Evolutionary conservation across 169 alveolate species (phyloP).

Genomic region (Eimeria mitis): DNA sequence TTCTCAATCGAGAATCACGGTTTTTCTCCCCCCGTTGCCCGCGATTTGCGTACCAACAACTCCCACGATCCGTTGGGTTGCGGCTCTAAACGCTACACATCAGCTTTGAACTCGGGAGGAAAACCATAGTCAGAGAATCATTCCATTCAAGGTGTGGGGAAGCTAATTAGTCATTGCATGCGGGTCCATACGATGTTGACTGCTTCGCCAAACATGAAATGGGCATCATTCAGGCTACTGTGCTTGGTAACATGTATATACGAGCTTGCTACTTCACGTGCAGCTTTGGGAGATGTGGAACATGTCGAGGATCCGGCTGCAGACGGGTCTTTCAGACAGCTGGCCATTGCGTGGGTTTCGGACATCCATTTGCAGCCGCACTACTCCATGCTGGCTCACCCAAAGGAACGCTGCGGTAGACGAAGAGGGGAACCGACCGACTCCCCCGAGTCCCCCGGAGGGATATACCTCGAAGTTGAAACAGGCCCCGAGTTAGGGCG

Average conservation of each 20-base stretch:
- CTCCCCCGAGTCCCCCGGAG: background rate
- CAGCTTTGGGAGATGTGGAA: background rate
- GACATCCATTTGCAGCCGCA: conserved; percentile 26
- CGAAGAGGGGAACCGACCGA: background rate
- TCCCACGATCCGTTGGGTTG: background rate
- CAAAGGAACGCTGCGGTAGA: background rate
- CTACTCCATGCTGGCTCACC: background rate
- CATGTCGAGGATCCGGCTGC: background rate
- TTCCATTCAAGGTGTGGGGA: background rate
- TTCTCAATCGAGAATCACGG: background rate
- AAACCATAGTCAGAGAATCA: background rate
- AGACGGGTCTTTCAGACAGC: background rate
- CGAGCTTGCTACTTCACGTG: background rate
- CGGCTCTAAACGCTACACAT: background rate
- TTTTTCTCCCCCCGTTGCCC: background rate
- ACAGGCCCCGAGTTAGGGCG: conserved; percentile 3
- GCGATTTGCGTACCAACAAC: background rate
- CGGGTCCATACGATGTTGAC: background rate
- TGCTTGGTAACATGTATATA: background rate
- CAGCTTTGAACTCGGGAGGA: background rate
- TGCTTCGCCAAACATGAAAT: background rate
- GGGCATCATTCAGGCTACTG: background rate
- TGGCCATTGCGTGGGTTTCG: conserved; percentile 30
- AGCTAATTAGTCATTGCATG: background rate
- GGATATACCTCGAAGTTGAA: conserved; percentile 11